phyloP scores from a whole-genome alignment of 2,329 filamentous ascomycete species.

The Lachnellula hyalina region DNA sequence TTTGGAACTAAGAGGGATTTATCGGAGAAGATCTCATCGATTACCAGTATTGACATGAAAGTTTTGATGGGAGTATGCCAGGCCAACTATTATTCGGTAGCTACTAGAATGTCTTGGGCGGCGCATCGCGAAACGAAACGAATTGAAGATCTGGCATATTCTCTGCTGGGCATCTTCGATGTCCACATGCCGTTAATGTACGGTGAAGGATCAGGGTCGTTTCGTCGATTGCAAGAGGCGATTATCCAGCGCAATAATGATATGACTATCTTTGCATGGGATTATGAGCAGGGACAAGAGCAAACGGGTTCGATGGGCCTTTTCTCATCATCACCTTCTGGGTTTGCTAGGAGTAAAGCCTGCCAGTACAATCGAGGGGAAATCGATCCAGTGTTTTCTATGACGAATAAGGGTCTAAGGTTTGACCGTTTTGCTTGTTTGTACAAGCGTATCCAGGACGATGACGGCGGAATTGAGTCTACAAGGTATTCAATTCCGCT shows the following conservation, averaged over 20 bases:
- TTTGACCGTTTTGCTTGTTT: too few species aligned
- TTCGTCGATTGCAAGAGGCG: conserved; percentile 32
- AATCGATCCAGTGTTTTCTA: not conserved
- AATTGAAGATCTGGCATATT: conserved; percentile 40
- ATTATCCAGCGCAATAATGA: conserved; percentile 30
- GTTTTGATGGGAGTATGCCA: not conserved
- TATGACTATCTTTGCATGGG: conserved; percentile 31
- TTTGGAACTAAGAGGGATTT: conserved; percentile 2
- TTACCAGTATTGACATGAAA: not conserved
- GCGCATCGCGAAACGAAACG: conserved; percentile 31
- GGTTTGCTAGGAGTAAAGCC: not conserved
- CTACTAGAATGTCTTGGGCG: conserved; percentile 39
- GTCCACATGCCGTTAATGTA: conserved; percentile 42
- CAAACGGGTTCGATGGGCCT: conserved; percentile 7
- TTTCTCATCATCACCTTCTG: not conserved
- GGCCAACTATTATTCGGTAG: conserved; percentile 15
- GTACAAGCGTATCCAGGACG: too few species aligned
- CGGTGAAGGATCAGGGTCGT: conserved; percentile 33
- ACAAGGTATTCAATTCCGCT: too few species aligned
- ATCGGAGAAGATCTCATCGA: not conserved
- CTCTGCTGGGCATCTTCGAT: conserved; percentile 38
- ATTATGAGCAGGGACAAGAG: not conserved
- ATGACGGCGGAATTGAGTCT: too few species aligned
- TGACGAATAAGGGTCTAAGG: not conserved
- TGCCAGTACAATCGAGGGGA: not conserved